Conservation (phyloP, 1,284 basidiomycete genomes). For the Leccinum ambiguum region DNA sequence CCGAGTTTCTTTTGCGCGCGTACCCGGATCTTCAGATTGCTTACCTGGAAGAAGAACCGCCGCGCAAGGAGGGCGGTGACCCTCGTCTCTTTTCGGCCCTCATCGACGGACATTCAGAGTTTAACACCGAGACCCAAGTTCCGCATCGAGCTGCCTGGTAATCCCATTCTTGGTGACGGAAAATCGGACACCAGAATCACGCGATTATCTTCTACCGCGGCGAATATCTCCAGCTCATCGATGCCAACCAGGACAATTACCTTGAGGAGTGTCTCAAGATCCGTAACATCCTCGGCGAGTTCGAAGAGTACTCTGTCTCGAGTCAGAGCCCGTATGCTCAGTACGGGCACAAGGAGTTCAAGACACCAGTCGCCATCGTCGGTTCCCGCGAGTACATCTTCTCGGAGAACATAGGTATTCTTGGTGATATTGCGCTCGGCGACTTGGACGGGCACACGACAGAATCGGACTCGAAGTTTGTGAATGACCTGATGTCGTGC, state of each 20-base stretch:
- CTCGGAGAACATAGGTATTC: conserved; percentile 99
- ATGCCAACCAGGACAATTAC: conserved; percentile 99
- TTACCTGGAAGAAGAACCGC: conserved; percentile 95
- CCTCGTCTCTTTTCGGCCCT: conserved; percentile 94
- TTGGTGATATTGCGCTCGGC: conserved; percentile 74
- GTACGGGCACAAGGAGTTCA: conserved; percentile 86
- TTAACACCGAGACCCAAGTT: conserved; percentile 95
- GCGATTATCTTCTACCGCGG: conserved; percentile 99
- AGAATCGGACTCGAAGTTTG: too few relatives aligned
- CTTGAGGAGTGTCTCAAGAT: conserved; percentile 99
- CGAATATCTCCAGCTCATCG: conserved; percentile 98
- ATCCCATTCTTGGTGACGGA: conserved; percentile 98
- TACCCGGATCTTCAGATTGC: conserved; percentile 99
- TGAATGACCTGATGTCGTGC: too few relatives aligned
- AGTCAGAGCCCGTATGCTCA: conserved; percentile 90
- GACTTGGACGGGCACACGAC: too few relatives aligned
- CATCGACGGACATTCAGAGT: conserved; percentile 98
- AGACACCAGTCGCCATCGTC: conserved; percentile 94
- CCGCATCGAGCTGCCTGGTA: conserved; percentile 97
- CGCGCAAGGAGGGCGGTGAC: conserved; percentile 94
- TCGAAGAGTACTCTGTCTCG: conserved; percentile 91
- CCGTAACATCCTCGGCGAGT: conserved; percentile 96
- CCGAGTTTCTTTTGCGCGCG: conserved; percentile 97
- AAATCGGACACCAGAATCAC: conserved; percentile 99
- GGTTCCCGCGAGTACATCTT: conserved; percentile 99